Evolutionary conservation across 345 rosid species (phyloP).

Genomic region (Sisymbrium altissimum): DNA sequence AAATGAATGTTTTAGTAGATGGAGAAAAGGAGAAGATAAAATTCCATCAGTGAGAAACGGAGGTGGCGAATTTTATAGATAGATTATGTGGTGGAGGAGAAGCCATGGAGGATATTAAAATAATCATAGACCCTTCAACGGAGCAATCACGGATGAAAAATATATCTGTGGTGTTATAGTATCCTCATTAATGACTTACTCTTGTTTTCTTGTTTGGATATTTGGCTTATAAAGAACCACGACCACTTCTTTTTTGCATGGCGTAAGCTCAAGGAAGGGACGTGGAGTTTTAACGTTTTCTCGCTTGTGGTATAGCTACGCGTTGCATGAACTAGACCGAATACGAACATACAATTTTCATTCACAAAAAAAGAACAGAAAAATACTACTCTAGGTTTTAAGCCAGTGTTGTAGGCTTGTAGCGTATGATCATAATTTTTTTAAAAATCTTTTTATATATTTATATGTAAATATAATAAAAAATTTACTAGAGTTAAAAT

Average conservation of each 20-base stretch:
- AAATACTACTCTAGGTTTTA: too few relatives aligned
- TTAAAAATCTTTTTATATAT: too few relatives aligned
- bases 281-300: slow-evolving; percentile 46
- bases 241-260: slow-evolving; percentile 32
- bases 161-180: slow-evolving; percentile 12
- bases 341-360: slow-evolving; percentile 17
- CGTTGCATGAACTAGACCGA: slow-evolving; percentile 19
- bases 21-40: slow-evolving; percentile 3
- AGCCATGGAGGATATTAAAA: slow-evolving; percentile 40
- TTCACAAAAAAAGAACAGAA: too few relatives aligned
- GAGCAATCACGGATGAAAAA: slow-evolving; percentile 11
- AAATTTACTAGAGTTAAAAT: too few relatives aligned
- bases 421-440: too few relatives aligned
- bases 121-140: slow-evolving; percentile 27
- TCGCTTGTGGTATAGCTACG: slow-evolving; percentile 30
- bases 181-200: slow-evolving; percentile 22
- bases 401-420: too few relatives aligned
- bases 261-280: slow-evolving; percentile 29
- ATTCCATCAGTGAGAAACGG: neutral
- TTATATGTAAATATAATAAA: too few relatives aligned
- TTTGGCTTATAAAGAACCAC: slow-evolving; percentile 12
- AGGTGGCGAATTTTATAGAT: slow-evolving; percentile 36
- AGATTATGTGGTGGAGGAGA: slow-evolving; percentile 39
- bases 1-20: neutral
- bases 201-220: slow-evolving; percentile 24